Conservation (phyloP, 352 stramenopile species). For the Pseudoperonospora humuli region DNA sequence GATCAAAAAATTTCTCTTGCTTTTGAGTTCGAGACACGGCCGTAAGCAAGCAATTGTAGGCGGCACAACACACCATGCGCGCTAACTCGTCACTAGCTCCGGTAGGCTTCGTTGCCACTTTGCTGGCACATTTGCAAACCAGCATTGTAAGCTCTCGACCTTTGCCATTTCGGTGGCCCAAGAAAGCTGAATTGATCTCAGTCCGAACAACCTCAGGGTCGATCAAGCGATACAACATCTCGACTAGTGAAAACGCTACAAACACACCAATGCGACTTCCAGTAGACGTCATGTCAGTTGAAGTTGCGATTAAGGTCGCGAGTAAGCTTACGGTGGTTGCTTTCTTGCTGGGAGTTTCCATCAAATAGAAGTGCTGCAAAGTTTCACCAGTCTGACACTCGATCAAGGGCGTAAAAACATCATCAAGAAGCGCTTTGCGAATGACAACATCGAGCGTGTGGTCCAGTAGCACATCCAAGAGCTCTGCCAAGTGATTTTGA, state of each 20-base stretch:
- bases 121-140: constrained; percentile 76
- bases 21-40: constrained; percentile 78
- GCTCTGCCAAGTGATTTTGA: constrained; percentile 17
- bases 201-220: constrained; percentile 57
- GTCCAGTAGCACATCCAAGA: constrained; percentile 41
- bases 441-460: constrained; percentile 25
- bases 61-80: constrained; percentile 47
- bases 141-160: constrained; percentile 80
- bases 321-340: constrained; percentile 40
- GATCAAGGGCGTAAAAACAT: constrained; percentile 45
- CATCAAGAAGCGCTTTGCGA: constrained; percentile 37
- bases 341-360: constrained; percentile 21
- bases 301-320: constrained; percentile 45
- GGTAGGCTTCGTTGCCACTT: constrained; percentile 52
- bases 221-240: constrained; percentile 56
- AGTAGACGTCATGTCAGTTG: constrained; percentile 29
- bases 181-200: constrained; percentile 62
- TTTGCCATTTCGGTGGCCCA: constrained; percentile 63
- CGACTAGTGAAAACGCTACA: constrained; percentile 53
- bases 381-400: constrained; percentile 29
- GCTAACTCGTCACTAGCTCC: constrained; percentile 26
- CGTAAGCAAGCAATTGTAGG: constrained; percentile 68
- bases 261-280: constrained; percentile 35
- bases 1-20: constrained; percentile 82
- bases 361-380: constrained; percentile 42